These are phyloP conservation scores for Achlya hypogyna DNA, from an alignment of 352 stramenopile species.

Conservation along the genomic window DNA sequence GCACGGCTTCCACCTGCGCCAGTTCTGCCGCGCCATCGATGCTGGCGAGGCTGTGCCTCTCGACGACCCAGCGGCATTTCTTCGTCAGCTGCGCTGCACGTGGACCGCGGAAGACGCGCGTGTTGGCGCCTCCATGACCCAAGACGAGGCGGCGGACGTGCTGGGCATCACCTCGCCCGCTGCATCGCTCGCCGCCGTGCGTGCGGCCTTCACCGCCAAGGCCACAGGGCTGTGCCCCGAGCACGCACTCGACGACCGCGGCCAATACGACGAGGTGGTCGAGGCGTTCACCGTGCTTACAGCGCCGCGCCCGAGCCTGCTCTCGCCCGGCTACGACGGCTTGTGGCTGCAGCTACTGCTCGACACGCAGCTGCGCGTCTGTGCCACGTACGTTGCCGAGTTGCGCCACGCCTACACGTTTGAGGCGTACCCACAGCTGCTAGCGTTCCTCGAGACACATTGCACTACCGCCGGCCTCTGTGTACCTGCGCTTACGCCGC, in stretches of 20 bases:
- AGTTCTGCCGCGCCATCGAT: conserved; percentile 82
- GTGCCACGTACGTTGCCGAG: conserved; percentile 41
- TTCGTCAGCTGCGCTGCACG: conserved; percentile 57
- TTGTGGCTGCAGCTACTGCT: conserved; percentile 61
- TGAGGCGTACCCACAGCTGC: conserved; percentile 53
- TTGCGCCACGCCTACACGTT: conserved; percentile 47
- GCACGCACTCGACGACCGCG: not conserved
- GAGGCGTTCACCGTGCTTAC: conserved; percentile 64
- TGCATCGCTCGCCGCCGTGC: not conserved
- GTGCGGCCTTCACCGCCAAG: conserved; percentile 5
- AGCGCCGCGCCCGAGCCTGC: conserved; percentile 48
- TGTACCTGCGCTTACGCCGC: conserved; percentile 33
- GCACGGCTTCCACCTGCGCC: conserved; percentile 88
- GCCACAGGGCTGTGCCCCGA: conserved; percentile 1
- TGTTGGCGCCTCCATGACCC: conserved; percentile 23
- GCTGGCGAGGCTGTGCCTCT: conserved; percentile 44
- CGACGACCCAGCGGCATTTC: conserved; percentile 78
- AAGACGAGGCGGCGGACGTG: conserved; percentile 33
- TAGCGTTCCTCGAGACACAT: conserved; percentile 46
- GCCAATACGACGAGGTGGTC: conserved; percentile 19
- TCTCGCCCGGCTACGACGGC: conserved; percentile 60
- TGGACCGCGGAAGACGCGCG: conserved; percentile 72
- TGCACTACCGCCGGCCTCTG: conserved; percentile 39
- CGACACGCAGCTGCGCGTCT: conserved; percentile 53
- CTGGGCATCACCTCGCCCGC: conserved; percentile 26